Evolutionary conservation across 768 basidiomycete genomes (phyloP), one percentile per base, ranked within the genome.

Genomic region (Coprinopsis cinerea): DNA sequence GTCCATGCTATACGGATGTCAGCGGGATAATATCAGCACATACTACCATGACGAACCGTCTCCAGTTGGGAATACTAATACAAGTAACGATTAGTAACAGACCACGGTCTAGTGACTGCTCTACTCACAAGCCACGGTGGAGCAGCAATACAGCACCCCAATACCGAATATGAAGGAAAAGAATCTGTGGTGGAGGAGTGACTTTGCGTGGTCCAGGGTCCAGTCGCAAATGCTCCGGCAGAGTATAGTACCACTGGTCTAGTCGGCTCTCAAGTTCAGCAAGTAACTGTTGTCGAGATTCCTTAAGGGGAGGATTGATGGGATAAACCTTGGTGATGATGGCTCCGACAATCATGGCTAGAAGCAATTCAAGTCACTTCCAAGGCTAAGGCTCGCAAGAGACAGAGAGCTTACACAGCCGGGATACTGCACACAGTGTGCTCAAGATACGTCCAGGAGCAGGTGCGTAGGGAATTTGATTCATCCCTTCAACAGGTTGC

Each of bases 101-200:
- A 15, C 27, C 17, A 41, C n/a, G n/a, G n/a, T n/a, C n/a, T n/a
- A n/a, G n/a, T n/a, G n/a, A n/a, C n/a, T n/a, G 39, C 47, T 6
- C 23, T 9, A 75, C 88, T 74, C 64, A 89, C 88, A 88, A 91
- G 14, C 85, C 86, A 45, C 88, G 76, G 63, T 90, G 78, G 32
- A 90, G 71, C 30, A 91, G 68, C 11, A 91, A 69, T 3, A 90
- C 82, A 15, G 85, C 74, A 5, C 78, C 80, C 79, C 85, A 87
- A 61, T 91, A 90, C 54, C 85, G 74, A 49, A 87, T 73, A 56
- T 91, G 85, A 35, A 90, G 67, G 40, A 79, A 74, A 25, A 89
- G 62, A 22, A 89, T 73, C 47, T 83, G 79, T 1, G 88, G 83
- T 3, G 82, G 75, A 7, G 84, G 83, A 9, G 69, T 62, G 7